A percentile compares a stretch with the other conserved stretches of the same genome.
Conservation (phyloP, 169 alveolate species). For the Besnoitia besnoiti region DNA sequence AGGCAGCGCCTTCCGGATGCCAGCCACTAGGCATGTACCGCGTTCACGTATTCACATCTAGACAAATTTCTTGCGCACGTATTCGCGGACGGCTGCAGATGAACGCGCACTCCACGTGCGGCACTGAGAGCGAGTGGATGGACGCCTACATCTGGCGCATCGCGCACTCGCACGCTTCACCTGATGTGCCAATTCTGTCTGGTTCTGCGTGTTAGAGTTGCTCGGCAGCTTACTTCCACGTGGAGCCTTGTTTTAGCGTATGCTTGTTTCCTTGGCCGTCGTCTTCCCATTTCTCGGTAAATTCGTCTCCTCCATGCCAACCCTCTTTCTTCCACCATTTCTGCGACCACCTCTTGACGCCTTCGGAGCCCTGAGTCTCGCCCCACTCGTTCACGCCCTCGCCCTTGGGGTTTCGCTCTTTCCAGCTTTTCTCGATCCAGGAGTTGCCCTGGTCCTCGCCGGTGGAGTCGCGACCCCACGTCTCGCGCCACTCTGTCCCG, state of each 20-base stretch:
- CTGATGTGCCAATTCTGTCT: too few species aligned
- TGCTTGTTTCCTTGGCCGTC: conserved; percentile 32
- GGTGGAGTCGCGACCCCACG: conserved; percentile 41
- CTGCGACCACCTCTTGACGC: conserved; percentile 41
- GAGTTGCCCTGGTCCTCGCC: not conserved
- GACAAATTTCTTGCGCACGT: too few species aligned
- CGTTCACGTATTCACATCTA: too few species aligned
- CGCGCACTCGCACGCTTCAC: too few species aligned
- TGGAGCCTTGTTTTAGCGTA: conserved; percentile 18
- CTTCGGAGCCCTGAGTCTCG: conserved; percentile 43
- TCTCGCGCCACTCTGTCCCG: conserved; percentile 56
- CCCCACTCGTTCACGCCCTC: conserved; percentile 31
- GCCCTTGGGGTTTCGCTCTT: not conserved
- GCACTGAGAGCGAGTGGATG: too few species aligned
- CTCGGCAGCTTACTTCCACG: conserved; percentile 50
- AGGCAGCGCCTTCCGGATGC: too few species aligned
- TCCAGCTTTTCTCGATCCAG: conserved; percentile 59
- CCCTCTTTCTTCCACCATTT: conserved; percentile 48
- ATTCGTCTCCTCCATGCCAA: conserved; percentile 30
- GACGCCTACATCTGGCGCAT: too few species aligned
- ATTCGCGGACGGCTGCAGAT: too few species aligned
- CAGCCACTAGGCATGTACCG: too few species aligned
- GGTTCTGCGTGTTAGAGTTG: too few species aligned
- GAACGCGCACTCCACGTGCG: too few species aligned
- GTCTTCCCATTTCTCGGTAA: conserved; percentile 32